Conservation (phyloP, 1,284 basidiomycete species). For the Lentinula novae-zelandiae region DNA sequence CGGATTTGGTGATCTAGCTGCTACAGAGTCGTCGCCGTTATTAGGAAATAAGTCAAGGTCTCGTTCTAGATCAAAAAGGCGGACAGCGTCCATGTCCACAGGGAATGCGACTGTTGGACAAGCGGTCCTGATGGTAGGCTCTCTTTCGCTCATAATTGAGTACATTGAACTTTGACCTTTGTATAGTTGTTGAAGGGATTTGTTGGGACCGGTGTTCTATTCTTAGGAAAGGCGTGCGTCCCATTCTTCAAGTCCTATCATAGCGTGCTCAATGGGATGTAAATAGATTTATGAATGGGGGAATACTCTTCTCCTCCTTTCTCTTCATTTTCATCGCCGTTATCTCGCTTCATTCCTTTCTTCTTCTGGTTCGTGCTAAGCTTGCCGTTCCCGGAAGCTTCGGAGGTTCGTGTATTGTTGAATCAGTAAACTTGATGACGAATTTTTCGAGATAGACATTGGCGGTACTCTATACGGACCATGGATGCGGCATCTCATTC, state of each 20-base stretch:
- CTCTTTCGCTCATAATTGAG: background rate
- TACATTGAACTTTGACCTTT: conserved; percentile 2
- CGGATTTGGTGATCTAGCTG: conserved; percentile 25
- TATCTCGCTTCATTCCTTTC: conserved; percentile 92
- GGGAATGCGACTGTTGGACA: conserved; percentile 86
- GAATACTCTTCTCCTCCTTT: conserved; percentile 85
- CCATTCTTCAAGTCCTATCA: background rate
- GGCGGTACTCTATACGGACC: conserved; percentile 91
- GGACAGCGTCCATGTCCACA: conserved; percentile 45
- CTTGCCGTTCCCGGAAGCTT: conserved; percentile 90
- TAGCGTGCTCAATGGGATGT: background rate
- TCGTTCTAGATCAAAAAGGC: conserved; percentile 49
- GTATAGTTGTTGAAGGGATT: conserved; percentile 89
- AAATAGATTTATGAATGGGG: conserved; percentile 89
- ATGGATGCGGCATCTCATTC: conserved; percentile 89
- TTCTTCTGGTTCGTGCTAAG: conserved; percentile 88
- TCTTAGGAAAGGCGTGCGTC: conserved; percentile 88
- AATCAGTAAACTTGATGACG: background rate
- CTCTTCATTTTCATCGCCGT: conserved; percentile 81
- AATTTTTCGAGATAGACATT: conserved; percentile 63
- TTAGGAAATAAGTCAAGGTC: conserved; percentile 30
- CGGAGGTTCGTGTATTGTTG: conserved; percentile 57
- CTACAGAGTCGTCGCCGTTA: conserved; percentile 41
- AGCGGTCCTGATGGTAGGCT: conserved; percentile 83
- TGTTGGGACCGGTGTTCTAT: conserved; percentile 94